Conservation (phyloP, 2,329 filamentous ascomycete genomes). For the Chrysoporthe deuterocubensis region DNA sequence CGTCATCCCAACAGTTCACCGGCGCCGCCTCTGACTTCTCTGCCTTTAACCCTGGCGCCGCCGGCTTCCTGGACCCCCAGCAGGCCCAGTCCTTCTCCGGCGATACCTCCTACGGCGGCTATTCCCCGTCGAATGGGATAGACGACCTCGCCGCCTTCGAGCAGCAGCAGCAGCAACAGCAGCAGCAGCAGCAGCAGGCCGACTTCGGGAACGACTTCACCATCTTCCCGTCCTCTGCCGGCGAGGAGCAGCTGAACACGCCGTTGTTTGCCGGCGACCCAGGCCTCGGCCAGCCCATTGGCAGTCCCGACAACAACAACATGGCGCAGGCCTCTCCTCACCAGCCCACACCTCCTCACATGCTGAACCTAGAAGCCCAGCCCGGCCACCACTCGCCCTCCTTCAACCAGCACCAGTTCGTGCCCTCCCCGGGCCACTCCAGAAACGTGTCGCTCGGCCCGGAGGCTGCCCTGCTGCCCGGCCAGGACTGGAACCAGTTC, state of each 20-base stretch:
- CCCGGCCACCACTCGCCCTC: conserved; percentile 62
- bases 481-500: conserved; percentile 69
- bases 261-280: conserved; percentile 62
- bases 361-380: conserved; percentile 53
- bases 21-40: conserved; percentile 50
- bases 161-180: conserved; percentile 52
- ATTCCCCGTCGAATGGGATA: conserved; percentile 44
- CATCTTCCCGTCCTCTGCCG: conserved; percentile 59
- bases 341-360: conserved; percentile 59
- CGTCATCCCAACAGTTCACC: conserved; percentile 46
- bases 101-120: conserved; percentile 47
- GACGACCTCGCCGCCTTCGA: conserved; percentile 47
- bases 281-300: conserved; percentile 46
- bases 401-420: conserved; percentile 61
- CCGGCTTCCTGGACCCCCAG: conserved; percentile 54
- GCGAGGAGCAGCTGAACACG: conserved; percentile 61
- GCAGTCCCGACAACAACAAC: conserved; percentile 51
- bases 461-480: conserved; percentile 58
- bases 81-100: conserved; percentile 46
- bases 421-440: conserved; percentile 54
- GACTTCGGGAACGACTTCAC: conserved; percentile 65
- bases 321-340: conserved; percentile 61
- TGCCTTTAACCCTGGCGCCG: conserved; percentile 42
- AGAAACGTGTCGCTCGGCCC: conserved; percentile 61
- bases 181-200: conserved; percentile 53